These are phyloP conservation scores for Elongisporangium anandrum DNA, from an alignment of 352 stramenopile species.

Conservation along the genomic window DNA sequence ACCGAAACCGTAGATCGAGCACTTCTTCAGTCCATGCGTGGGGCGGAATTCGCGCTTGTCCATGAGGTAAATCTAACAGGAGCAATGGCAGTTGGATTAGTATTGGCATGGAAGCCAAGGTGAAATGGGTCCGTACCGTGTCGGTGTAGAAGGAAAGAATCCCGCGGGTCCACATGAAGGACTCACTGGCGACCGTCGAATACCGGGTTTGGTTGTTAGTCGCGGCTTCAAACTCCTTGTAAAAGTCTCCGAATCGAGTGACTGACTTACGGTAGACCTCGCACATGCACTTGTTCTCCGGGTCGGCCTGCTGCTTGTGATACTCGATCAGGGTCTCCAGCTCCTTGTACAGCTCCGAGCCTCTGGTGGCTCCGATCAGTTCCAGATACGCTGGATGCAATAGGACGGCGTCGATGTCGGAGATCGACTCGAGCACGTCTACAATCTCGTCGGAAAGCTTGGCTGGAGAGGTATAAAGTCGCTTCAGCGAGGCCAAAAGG, in stretches of 20 bases:
- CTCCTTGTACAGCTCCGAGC: constrained; percentile 46
- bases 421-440: constrained; percentile 68
- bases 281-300: constrained; percentile 50
- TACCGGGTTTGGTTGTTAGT: constrained; percentile 29
- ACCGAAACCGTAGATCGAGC: constrained; percentile 72
- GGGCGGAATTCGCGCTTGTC: constrained; percentile 78
- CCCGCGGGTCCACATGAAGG: constrained; percentile 64
- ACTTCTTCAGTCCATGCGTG: constrained; percentile 58
- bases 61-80: constrained; percentile 60
- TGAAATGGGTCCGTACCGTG: constrained; percentile 32
- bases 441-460: constrained; percentile 67
- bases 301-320: constrained; percentile 32
- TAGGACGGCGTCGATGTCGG: constrained; percentile 68
- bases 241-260: constrained; percentile 66
- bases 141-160: constrained; percentile 80
- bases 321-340: constrained; percentile 52
- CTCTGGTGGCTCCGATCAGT: constrained; percentile 50
- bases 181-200: constrained; percentile 71
- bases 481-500: constrained; percentile 54
- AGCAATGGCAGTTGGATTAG: too few species aligned
- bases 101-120: too few species aligned
- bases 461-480: constrained; percentile 47
- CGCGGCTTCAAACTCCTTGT: constrained; percentile 33
- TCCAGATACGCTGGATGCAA: constrained; percentile 47
- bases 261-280: constrained; percentile 66